Base-by-base conservation (phyloP, 2,329 filamentous ascomycete species). In the Botrytis porri region DNA sequence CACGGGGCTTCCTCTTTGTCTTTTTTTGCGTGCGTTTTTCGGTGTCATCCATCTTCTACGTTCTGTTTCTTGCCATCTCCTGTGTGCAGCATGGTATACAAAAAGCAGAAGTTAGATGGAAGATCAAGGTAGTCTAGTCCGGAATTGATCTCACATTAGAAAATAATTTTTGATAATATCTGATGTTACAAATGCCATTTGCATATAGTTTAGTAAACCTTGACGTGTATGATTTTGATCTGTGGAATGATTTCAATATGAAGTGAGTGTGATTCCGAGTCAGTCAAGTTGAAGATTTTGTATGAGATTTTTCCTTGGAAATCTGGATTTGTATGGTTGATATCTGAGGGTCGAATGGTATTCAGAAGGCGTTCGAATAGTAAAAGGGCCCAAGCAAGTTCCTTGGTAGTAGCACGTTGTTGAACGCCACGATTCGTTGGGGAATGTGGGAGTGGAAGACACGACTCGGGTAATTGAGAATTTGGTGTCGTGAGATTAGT, bases 91-190 rank as follows among this genome's bases (percentile, higher is more conserved):
- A 69, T 72, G 70, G 70, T 72, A 48, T 60, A 60, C 39, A 62
- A 80, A 80, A 80, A 80, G 79, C 77, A 78, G 77, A 75, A 77
- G 76, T 76, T 80, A 80, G 79, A 80, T 79, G 79, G 76, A 80
- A 77, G 78, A 77, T 80, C 74, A 79, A 77, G 79, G 77, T 81
- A 81, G 80, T 79, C 76, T 81, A 80, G 79, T 78, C 79, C 73
- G 75, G 77, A 81, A 81, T 81, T 76, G 78, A 81, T 80, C 79
- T 80, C 77, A 79, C 78, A 78, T 80, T 81, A 80, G 78, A 79
- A 80, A 79, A 78, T 72, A 57, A 69, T 72, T 59, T 67, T 72
- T 66, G 70, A 43, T 72, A 64, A 71, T 65, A 71, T 48, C 39
- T 71, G 43, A 51, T 54, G 32, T 54, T 70, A 45, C 54, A 57